Percentiles rank a stretch among this genome's conserved stretches.
These are phyloP conservation scores for Solanum chacoense DNA, from an alignment of 305 asterid species.

Conservation along the genomic window DNA sequence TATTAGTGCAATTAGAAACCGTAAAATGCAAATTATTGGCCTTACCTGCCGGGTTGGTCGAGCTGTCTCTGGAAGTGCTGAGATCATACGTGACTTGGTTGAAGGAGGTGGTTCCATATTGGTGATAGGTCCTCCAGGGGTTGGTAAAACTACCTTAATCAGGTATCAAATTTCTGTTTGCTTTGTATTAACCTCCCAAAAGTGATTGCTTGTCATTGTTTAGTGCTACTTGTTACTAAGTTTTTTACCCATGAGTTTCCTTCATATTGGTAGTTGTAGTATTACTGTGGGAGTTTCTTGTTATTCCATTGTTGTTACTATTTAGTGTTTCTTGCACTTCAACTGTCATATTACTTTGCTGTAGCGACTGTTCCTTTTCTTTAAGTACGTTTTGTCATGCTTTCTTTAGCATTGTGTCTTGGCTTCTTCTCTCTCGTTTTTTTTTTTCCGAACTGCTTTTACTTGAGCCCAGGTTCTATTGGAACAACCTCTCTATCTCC, in stretches of 20 bases:
- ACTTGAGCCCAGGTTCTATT: background rate
- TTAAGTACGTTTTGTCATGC: too few relatives aligned
- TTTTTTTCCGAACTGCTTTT: background rate
- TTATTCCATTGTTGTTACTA: background rate
- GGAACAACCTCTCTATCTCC: background rate
- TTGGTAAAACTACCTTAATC: constrained; percentile 94
- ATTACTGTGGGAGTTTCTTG: background rate
- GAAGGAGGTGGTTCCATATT: constrained; percentile 88
- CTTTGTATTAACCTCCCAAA: background rate
- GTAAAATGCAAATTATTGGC: constrained; percentile 89
- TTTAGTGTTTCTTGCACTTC: background rate
- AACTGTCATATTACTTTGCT: background rate
- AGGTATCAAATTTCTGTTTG: constrained; percentile 31
- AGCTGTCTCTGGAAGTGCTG: constrained; percentile 98
- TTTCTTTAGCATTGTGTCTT: background rate
- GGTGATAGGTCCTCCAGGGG: constrained; percentile 99
- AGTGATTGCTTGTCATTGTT: background rate
- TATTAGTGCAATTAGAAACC: constrained; percentile 91
- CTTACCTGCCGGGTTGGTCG: constrained; percentile 98
- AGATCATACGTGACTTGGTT: constrained; percentile 74
- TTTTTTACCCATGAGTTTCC: too few relatives aligned
- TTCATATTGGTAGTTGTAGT: too few relatives aligned
- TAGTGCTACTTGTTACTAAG: background rate
- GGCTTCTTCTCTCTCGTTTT: background rate
- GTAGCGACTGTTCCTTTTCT: background rate